Base-by-base conservation (phyloP, 75 land plant genomes). In the Sequoiadendron giganteum region DNA sequence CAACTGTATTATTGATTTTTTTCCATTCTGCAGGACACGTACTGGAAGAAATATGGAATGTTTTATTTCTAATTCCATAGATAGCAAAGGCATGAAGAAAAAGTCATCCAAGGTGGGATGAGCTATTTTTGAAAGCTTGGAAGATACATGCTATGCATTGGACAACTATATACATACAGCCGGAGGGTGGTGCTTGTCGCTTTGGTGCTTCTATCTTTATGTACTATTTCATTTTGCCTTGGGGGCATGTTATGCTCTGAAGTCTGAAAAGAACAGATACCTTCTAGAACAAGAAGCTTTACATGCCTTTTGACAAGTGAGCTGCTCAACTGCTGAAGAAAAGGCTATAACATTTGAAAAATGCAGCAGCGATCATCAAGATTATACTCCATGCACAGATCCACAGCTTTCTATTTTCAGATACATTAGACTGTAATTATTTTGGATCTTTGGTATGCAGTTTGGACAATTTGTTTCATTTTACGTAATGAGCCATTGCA, bases 331-430 rank as follows among this genome's bases (percentile, higher is more conserved):
- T 18, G 43, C 75, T 30, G 72, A 85, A 85, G 86, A 19, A 40
- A 85, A 55, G 72, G 11, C 73, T 19, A 52, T 3, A 16, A 25
- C 39, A 10, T 95, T 97, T 84, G 90, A 89, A 55, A 96, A 93
- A 72, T 97, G 99, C 87, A 89, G 94, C 89, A 89, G 56, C 5
- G 89, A 94, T 13, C 90, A 90, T 80, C 99, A 97, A 88, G 99
- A 97, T 82, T 90, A 94, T 90, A 97, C 98, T 34, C 99, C 98
- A 16, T 96, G 97, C 88, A 95, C 98, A 86, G 96, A 96, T 91
- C 98, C 98, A 85, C 30, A 58, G 93, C 92, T 92, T 72, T 80
- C 28, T 80, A 43, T 80, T 43, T 25, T 43, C 21, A 21, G 28
- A 80, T 80, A 40, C n/a, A 80, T 43, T 6, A 21, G 16, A 47